Conservation (phyloP, 441 rosid species). For the Oxalis stricta region DNA sequence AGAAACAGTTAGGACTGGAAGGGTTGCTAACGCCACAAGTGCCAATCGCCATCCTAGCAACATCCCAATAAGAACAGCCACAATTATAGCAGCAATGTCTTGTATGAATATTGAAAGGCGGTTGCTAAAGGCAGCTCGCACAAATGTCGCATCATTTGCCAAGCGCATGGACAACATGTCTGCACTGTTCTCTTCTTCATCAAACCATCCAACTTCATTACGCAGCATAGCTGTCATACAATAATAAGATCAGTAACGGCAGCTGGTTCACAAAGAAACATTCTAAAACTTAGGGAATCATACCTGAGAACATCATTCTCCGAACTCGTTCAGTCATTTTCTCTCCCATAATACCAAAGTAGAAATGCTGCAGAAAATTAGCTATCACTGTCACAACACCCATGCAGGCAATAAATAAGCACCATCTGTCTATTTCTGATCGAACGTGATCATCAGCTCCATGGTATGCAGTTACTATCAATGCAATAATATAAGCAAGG, state of each 20-base stretch:
- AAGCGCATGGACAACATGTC: constrained; percentile 92
- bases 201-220: constrained; percentile 98
- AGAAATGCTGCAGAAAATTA: constrained; percentile 92
- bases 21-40: constrained; percentile 86
- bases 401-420: constrained; percentile 92
- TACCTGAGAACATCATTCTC: constrained; percentile 99
- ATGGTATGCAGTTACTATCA: constrained; percentile 74
- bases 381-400: constrained; percentile 94
- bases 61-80: constrained; percentile 81
- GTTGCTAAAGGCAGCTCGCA: constrained; percentile 91
- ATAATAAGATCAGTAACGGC: constrained; percentile 10
- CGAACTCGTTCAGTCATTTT: constrained; percentile 97
- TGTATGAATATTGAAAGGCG: constrained; percentile 91
- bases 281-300: too few species aligned
- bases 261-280: too few species aligned
- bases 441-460: constrained; percentile 25
- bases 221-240: constrained; percentile 78
- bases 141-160: constrained; percentile 98
- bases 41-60: constrained; percentile 84
- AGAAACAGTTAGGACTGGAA: constrained; percentile 75
- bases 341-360: constrained; percentile 99
- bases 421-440: constrained; percentile 87
- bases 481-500: constrained; percentile 83
- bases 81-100: constrained; percentile 77
- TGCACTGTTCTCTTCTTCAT: constrained; percentile 91